A percentile compares a stretch with the other conserved stretches of the same genome.
phyloP scores from a whole-genome alignment of 805 yeast genomes.

The Monosporozyma unispora region DNA sequence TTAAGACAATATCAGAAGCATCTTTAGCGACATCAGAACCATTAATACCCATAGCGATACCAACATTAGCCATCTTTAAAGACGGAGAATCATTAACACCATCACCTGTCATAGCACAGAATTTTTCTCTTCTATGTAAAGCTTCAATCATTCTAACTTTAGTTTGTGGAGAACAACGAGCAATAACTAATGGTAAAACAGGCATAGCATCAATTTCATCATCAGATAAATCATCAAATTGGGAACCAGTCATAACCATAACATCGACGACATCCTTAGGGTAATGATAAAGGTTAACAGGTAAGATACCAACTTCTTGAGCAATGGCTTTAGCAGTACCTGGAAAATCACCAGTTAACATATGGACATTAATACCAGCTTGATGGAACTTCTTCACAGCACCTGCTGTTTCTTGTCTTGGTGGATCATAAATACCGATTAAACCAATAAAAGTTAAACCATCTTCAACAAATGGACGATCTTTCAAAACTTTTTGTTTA shows the following conservation, averaged over 20 bases:
- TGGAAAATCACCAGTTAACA: constrained; percentile 94
- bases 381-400: constrained; percentile 70
- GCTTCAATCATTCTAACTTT: constrained; percentile 86
- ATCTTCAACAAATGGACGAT: constrained; percentile 38
- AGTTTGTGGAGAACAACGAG: constrained; percentile 92
- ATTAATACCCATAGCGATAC: constrained; percentile 85
- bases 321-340: constrained; percentile 83
- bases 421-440: constrained; percentile 96
- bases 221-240: constrained; percentile 64
- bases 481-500: constrained; percentile 18
- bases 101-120: constrained; percentile 98
- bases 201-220: constrained; percentile 67
- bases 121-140: constrained; percentile 80
- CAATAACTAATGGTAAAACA: constrained; percentile 76
- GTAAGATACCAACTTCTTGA: constrained; percentile 78
- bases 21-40: constrained; percentile 99
- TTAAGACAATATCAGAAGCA: constrained; percentile 95
- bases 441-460: constrained; percentile 73
- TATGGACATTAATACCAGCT: constrained; percentile 95
- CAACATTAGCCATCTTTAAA: constrained; percentile 87
- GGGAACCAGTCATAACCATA: constrained; percentile 80
- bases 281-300: constrained; percentile 38
- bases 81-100: constrained; percentile 99
- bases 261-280: constrained; percentile 35
- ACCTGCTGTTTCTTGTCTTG: constrained; percentile 72